Percentiles rank a stretch among this genome's conserved stretches.
These are phyloP conservation scores for Phlegmacium glaucopus DNA, from an alignment of 768 basidiomycete species.

Conservation along the genomic window DNA sequence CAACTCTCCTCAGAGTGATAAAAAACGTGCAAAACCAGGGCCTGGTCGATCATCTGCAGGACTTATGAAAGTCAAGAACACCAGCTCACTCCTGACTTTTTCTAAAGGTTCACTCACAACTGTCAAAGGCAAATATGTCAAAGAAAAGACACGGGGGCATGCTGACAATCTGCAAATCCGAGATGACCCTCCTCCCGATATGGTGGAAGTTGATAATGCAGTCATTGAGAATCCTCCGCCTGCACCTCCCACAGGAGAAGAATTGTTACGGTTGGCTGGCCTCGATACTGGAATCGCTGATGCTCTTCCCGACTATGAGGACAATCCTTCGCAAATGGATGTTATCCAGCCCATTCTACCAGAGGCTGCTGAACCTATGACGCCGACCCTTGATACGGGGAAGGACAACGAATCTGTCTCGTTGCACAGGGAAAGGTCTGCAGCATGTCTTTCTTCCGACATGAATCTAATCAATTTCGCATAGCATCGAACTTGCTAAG, in stretches of 20 bases:
- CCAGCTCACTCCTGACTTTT: constrained; percentile 52
- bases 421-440: constrained; percentile 9
- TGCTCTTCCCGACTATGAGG: constrained; percentile 56
- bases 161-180: too few species aligned
- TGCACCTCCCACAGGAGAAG: constrained; percentile 16
- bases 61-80: constrained; percentile 29
- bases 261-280: constrained; percentile 52
- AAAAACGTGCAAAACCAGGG: constrained; percentile 37
- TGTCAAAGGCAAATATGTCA: constrained; percentile 42
- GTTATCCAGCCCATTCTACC: neutral
- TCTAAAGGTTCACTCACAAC: constrained; percentile 50
- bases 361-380: neutral
- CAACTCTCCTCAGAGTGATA: constrained; percentile 3
- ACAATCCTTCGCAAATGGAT: constrained; percentile 23
- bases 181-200: constrained; percentile 4
- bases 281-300: constrained; percentile 33
- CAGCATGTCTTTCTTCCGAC: neutral
- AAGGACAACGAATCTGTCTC: neutral
- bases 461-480: neutral
- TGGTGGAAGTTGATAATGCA: constrained; percentile 10
- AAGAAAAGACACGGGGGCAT: neutral
- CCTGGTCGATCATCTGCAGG: constrained; percentile 50
- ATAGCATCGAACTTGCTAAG: constrained; percentile 40
- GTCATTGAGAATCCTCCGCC: constrained; percentile 4
- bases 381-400: neutral